Evolutionary conservation across 148 eudicot genomes (phyloP), one percentile per base, ranked within the genome.

Genomic region (Chenopodium formosanum): DNA sequence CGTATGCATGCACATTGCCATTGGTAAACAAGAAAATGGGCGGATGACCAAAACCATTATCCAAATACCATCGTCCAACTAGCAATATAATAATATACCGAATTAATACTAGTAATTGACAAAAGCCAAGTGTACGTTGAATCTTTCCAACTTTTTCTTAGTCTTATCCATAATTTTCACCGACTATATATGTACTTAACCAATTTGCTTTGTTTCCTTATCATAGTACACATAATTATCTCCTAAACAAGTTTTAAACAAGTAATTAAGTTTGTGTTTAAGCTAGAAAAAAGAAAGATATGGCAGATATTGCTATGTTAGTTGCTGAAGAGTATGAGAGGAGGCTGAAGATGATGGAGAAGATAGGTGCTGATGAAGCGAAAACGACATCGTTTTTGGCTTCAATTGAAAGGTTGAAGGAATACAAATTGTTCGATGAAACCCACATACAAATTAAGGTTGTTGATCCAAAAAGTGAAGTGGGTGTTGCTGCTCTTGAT

Each of bases 241-340:
- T 72, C 27, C 46, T 44, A 40, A n/a, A 9, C 11, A 62, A 62
- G 25, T 20, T 62, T 62, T 7, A 20, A 62, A 58, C 63, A 58
- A 58, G 63, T 58, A 19, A 50, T 50, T 50, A 58, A 58, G 22
- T 58, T 58, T 16, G 63, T 58, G 63, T 14, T 16, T 0, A 23
- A 27, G 4, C 52, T 48, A 48, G 52, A 48, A 19, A 23, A 77
- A 40, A 1, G 44, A 47, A 53, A 19, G 29, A 82, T 74, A 94
- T 94, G 98, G 90, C 98, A 11, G 98, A 94, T 81, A 94, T 94
- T 65, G 97, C 97, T 50, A 91, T 94, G 81, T 77, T 94, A 79
- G 90, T 94, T 31, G 98, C 98, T 27, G 98, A 94, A 71, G 97
- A 92, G 88, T 92, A 94, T 56, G 97, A 94, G 77, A 94, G 91